Base-by-base conservation (phyloP, 176 grass and related monocot species). In the bread wheat (Triticum aestivum) region DNA sequence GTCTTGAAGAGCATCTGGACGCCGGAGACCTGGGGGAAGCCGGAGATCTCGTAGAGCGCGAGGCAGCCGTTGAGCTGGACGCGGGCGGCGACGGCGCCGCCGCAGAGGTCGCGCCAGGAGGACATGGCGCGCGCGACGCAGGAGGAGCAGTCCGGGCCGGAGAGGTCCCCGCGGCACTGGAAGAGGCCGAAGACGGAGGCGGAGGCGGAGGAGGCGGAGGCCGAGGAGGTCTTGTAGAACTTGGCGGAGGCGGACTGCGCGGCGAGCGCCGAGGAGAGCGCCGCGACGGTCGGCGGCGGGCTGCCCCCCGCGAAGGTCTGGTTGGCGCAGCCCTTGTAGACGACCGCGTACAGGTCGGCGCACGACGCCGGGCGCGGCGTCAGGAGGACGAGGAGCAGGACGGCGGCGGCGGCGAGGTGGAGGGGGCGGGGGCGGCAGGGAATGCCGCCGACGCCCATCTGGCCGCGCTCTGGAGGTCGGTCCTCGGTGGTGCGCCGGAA, bases 311-410 rank as follows among this genome's bases (percentile, higher is more conserved):
- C 35, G 82, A 93, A 87, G 81, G 70, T 83, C 83, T 99, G 94
- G 73, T 99, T 99, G 87, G 94, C 88, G 88, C 97, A 99, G 68
- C 97, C 97, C 87, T 99, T 99, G 92, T 99, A 99, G 72, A 96
- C 84, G 0, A 99, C 90, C 9, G 83, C 88, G 85, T 89, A 91
- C n/a, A 94, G 20, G 87, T 94, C 94, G 77, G 94, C 92, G 67
- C 79, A 63, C 52, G 82, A 83, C 62, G 51, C 80, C 2, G 21
- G 59, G 8, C 21, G 39, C 34, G 74, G 59, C 8, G 39, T 10
- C 27, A 61, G 18, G 45, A 89, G 73, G 69, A 87, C 4, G 9
- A 74, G 4, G 69, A 72, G 65, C 0, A 67, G 6, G 71, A 17
- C 13, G 24, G 12, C 24, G 24, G 6, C 2, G 17, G 5, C 8